Evolutionary conservation across 176 grass and related monocot genomes (phyloP).

Genomic region (Cenchrus fungigraminus): DNA sequence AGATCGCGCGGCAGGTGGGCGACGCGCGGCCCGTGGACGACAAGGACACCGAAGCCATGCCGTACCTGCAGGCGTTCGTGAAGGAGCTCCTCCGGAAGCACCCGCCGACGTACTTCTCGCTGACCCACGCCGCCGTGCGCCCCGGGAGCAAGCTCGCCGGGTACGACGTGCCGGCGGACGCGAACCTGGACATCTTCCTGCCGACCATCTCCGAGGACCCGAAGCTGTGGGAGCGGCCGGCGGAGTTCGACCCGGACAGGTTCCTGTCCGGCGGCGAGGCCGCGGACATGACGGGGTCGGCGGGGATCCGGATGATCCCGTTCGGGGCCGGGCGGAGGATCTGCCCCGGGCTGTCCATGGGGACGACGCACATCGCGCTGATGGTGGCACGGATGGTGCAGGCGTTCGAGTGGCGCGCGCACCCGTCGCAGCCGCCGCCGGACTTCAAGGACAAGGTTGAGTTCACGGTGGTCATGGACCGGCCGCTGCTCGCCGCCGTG

Average conservation of each 20-base stretch:
- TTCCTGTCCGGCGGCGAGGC: constrained; percentile 78
- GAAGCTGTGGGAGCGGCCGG: constrained; percentile 66
- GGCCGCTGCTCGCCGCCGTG: constrained; percentile 64
- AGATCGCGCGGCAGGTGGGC: constrained; percentile 60
- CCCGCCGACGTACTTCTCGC: constrained; percentile 89
- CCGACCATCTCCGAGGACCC: constrained; percentile 83
- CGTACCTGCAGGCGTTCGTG: constrained; percentile 89
- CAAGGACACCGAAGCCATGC: constrained; percentile 77
- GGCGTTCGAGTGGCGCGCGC: constrained; percentile 82
- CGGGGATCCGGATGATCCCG: constrained; percentile 89
- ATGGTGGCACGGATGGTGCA: constrained; percentile 90
- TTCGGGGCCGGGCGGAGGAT: constrained; percentile 86
- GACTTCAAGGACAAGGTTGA: constrained; percentile 95
- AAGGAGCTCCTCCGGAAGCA: constrained; percentile 98
- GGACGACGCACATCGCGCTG: constrained; percentile 80
- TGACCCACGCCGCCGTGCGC: constrained; percentile 73
- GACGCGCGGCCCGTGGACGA: constrained; percentile 66
- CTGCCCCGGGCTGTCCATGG: constrained; percentile 86
- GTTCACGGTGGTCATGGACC: constrained; percentile 94
- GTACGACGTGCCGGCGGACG: constrained; percentile 80
- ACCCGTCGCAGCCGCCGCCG: constrained; percentile 69
- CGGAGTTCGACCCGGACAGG: constrained; percentile 81
- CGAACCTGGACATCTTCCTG: constrained; percentile 86
- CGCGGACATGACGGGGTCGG: constrained; percentile 89
- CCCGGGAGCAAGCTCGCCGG: constrained; percentile 61